A percentile compares a stretch with the other conserved stretches of the same genome.
phyloP scores from a whole-genome alignment of 2,329 filamentous ascomycete genomes.

The Ophiocordyceps polyrhachis-furcata region DNA sequence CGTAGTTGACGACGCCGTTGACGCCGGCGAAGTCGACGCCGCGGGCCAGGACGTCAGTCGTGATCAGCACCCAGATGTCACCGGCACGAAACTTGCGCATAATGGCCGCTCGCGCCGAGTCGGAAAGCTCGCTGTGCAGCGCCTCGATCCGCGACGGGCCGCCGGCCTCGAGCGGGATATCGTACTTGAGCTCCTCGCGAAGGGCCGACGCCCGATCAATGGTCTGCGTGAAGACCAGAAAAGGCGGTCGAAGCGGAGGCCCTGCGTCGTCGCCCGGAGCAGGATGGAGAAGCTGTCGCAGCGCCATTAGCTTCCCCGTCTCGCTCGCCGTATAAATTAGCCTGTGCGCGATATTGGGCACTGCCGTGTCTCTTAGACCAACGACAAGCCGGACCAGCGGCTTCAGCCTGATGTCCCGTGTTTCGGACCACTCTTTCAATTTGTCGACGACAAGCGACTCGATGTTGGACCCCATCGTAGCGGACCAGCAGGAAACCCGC shows the following conservation, averaged over 20 bases:
- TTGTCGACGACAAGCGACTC: slow-evolving; percentile 60
- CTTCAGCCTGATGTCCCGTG: slow-evolving; percentile 17
- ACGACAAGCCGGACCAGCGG: slow-evolving; percentile 71
- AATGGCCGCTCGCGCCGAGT: slow-evolving; percentile 54
- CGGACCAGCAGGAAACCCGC: slow-evolving; percentile 75
- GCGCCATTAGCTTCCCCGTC: slow-evolving; percentile 76
- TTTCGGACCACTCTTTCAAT: slow-evolving; percentile 33
- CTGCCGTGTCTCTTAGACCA: slow-evolving; percentile 88
- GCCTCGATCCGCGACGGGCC: slow-evolving; percentile 73
- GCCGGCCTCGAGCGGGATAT: slow-evolving; percentile 77
- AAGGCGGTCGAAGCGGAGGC: slow-evolving; percentile 58
- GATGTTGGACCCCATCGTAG: slow-evolving; percentile 88
- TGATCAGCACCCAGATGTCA: slow-evolving; percentile 92
- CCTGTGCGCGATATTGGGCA: slow-evolving; percentile 79
- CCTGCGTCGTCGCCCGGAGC: slow-evolving; percentile 35
- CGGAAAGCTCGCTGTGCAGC: slow-evolving; percentile 71
- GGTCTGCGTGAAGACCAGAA: slow-evolving; percentile 91
- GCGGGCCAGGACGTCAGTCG: slow-evolving; percentile 79
- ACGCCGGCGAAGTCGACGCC: slow-evolving; percentile 91
- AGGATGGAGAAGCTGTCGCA: slow-evolving; percentile 78
- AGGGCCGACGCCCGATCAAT: slow-evolving; percentile 79
- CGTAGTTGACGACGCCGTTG: slow-evolving; percentile 94
- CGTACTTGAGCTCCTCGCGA: slow-evolving; percentile 79
- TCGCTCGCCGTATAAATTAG: slow-evolving; percentile 85
- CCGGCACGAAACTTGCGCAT: slow-evolving; percentile 83